Evolutionary conservation across 441 rosid genomes (phyloP).

Genomic region (Adansonia rubrostipa): DNA sequence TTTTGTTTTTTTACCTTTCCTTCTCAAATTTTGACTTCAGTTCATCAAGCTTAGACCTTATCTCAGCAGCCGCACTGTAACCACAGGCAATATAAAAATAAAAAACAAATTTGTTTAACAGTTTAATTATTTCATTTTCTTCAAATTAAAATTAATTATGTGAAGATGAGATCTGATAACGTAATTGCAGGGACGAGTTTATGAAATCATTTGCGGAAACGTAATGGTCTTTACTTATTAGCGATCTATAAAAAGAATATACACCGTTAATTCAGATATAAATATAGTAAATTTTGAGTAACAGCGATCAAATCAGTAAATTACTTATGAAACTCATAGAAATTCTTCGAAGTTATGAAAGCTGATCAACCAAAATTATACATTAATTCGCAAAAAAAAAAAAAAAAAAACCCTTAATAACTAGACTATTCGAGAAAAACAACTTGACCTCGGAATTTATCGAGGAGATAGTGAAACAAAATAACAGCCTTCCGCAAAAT

Average conservation of each 20-base stretch:
- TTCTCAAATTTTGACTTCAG: constrained; percentile 72
- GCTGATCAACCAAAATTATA: neutral
- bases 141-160: neutral
- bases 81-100: constrained; percentile 24
- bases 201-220: neutral
- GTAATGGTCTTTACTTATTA: neutral
- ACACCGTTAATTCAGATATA: neutral
- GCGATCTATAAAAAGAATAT: neutral
- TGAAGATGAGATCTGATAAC: neutral
- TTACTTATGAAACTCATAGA: neutral
- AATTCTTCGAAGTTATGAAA: neutral
- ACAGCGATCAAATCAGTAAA: neutral
- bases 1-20: constrained; percentile 59
- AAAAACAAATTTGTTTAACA: neutral
- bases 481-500: too few species aligned
- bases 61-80: constrained; percentile 72
- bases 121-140: neutral
- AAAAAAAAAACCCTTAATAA: neutral
- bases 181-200: neutral
- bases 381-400: neutral
- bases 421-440: too few species aligned
- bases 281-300: neutral
- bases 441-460: too few species aligned
- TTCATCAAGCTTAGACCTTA: constrained; percentile 64
- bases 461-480: too few species aligned